phyloP scores from a whole-genome alignment of 2,329 filamentous ascomycete genomes.

The Claviceps sp. region DNA sequence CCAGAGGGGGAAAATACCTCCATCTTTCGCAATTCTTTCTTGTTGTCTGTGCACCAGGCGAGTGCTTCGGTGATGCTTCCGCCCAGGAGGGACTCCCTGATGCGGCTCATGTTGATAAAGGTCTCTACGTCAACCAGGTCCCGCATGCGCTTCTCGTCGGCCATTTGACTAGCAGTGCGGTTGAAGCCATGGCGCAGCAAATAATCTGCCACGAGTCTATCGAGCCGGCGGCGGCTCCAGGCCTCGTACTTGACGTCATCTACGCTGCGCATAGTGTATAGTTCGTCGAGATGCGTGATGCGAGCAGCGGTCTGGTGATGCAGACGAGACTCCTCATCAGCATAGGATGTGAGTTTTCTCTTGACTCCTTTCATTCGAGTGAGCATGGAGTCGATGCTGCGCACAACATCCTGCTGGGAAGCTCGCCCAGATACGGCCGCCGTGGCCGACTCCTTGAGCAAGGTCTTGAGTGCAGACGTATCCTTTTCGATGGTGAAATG shows the following conservation, averaged over 20 bases:
- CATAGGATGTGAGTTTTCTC: conserved; percentile 65
- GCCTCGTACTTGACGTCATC: conserved; percentile 88
- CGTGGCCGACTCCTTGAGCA: conserved; percentile 50
- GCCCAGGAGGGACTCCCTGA: conserved; percentile 57
- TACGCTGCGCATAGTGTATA: conserved; percentile 67
- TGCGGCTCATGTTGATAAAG: conserved; percentile 68
- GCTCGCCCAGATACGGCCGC: conserved; percentile 50
- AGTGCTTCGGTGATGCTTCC: conserved; percentile 68
- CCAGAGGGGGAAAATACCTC: conserved; percentile 34
- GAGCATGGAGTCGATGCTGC: conserved; percentile 74
- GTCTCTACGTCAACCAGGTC: conserved; percentile 81
- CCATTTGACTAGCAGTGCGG: conserved; percentile 61
- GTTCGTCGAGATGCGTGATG: conserved; percentile 64
- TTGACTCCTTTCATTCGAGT: conserved; percentile 74
- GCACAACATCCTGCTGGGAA: conserved; percentile 57
- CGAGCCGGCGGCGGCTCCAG: conserved; percentile 72
- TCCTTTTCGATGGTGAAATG: conserved; percentile 66
- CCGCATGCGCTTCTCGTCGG: conserved; percentile 60
- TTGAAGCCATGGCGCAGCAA: conserved; percentile 73
- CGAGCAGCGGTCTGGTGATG: conserved; percentile 65
- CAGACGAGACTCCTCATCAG: conserved; percentile 66
- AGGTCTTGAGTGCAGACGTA: conserved; percentile 45
- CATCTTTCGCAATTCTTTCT: conserved; percentile 80
- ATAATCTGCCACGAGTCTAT: conserved; percentile 85
- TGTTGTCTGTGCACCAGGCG: conserved; percentile 86